Percentiles rank a stretch among this genome's conserved stretches.
Conservation (phyloP, 164 flowering plant species). For the Magnolia kwangsiensis region DNA sequence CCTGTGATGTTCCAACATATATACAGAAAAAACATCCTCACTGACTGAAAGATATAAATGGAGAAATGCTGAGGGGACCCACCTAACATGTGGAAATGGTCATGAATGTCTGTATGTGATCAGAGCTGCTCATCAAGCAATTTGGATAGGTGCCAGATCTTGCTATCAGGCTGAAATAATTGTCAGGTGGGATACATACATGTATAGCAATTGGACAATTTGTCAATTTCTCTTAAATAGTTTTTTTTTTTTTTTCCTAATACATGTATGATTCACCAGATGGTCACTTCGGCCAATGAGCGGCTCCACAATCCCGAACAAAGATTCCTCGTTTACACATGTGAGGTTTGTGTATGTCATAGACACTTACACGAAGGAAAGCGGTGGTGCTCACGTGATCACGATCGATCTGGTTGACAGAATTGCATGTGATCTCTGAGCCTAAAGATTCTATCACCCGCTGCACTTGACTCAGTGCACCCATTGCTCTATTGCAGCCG, state of each 20-base stretch:
- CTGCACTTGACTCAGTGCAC: constrained; percentile 4
- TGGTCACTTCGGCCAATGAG: no score
- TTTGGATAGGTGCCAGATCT: background rate
- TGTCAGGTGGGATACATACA: background rate
- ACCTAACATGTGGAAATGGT: background rate
- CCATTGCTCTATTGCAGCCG: constrained; percentile 7
- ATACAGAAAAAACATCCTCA: background rate
- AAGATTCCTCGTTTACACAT: no score
- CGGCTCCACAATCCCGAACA: no score
- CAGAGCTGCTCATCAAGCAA: background rate
- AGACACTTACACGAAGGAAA: background rate
- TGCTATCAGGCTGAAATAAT: background rate
- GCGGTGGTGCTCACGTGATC: constrained; percentile 1
- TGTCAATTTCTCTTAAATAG: no score
- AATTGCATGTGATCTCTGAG: constrained; percentile 5
- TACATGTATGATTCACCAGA: no score
- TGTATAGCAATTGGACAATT: no score
- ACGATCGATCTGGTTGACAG: background rate
- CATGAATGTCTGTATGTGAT: background rate
- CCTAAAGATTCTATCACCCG: constrained; percentile 11
- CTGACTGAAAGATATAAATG: background rate
- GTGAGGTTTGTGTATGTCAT: no score
- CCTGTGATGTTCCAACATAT: background rate
- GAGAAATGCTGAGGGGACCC: background rate
- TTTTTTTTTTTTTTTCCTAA: no score